Base-by-base conservation (phyloP, 208 protist species). In the Acanthamoeba culbertsoni region DNA sequence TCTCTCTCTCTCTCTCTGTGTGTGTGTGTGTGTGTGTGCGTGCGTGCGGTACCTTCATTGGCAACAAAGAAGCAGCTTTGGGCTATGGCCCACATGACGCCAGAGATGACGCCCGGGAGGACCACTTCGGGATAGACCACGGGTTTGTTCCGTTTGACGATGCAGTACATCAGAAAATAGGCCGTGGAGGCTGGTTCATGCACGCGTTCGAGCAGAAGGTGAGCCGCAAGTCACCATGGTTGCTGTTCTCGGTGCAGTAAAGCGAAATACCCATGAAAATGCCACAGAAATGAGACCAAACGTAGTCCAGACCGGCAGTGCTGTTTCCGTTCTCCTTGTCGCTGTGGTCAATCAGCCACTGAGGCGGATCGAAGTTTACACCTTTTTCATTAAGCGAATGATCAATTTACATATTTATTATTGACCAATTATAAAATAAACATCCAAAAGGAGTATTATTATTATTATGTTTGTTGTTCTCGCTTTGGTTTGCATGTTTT, bases 211-310 rank as follows among this genome's bases (percentile, higher is more conserved):
- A n/a, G n/a, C n/a, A n/a, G n/a, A n/a, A n/a, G n/a, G n/a, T n/a
- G n/a, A n/a, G n/a, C n/a, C n/a, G n/a, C n/a, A n/a, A n/a, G n/a
- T n/a, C n/a, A n/a, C n/a, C n/a, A n/a, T n/a, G n/a, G n/a, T n/a
- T n/a, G n/a, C n/a, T n/a, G n/a, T n/a, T n/a, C n/a, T n/a, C n/a
- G n/a, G n/a, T n/a, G n/a, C n/a, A n/a, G n/a, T n/a, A n/a, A n/a
- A n/a, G n/a, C n/a, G 51, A 59, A 59, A 23, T 14, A 89, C 79
- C 62, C 55, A 92, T 28, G 37, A 92, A 86, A 26, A 93, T 93
- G 77, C 91, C 91, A 55, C 68, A 93, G 35, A 93, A 93, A 8
- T 89, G 77, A 18, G 91, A 84, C 37, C 37, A 93, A n/a, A 93
- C 91, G 40, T 93, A 93, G 71, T 93, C 91, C 68, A 93, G 53